Base-by-base conservation (phyloP, 495 filamentous ascomycete genomes). In the Endocarpon pusillum region DNA sequence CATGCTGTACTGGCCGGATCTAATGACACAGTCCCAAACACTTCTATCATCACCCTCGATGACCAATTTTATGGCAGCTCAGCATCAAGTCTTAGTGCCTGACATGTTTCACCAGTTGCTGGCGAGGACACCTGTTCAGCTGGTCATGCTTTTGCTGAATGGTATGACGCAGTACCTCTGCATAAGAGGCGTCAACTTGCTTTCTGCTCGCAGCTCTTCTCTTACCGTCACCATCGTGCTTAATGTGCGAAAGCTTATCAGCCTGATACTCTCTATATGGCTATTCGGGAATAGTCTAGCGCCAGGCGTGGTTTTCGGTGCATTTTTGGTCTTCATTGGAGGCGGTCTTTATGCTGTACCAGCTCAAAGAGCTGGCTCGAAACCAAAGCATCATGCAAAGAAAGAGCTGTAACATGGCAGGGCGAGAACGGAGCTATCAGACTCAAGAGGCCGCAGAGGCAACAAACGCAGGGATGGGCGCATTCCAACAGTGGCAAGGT, bases 141-240 rank as follows among this genome's bases (percentile, higher is more conserved):
- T 93, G 1, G 61, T 75, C 19, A 82, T 73, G 43, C 60, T 93
- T 16, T 41, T 67, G 3, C 59, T 82, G 42, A 97, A 96, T 53
- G 80, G 86, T 1, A 40, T 91, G 26, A 97, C 89, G 19, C 89
- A 97, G 54, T 89, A 93, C 47, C 63, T 80, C 14, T 97, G 89
- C 51, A 93, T 96, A 40, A 78, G 84, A 3, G 89, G 89, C 1
- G 89, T 97, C 21, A 94, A 97, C 43, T 67, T 92, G 14, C 62
- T 97, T 3, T 81, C 78, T 1, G 80, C 85, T 0, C 73, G 75
- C 29, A 78, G 81, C 2, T 85, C 87, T 11, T 92, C 89, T 0
- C 61, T 97, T 33, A 94, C 87, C 0, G 89, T 97, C 11, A 94
- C 87, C 1, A 89, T 97, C 26, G 81, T 94, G 21, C 66, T 97